Base-by-base conservation (phyloP, 345 rosid genomes). In the Euphorbia lathyris region DNA sequence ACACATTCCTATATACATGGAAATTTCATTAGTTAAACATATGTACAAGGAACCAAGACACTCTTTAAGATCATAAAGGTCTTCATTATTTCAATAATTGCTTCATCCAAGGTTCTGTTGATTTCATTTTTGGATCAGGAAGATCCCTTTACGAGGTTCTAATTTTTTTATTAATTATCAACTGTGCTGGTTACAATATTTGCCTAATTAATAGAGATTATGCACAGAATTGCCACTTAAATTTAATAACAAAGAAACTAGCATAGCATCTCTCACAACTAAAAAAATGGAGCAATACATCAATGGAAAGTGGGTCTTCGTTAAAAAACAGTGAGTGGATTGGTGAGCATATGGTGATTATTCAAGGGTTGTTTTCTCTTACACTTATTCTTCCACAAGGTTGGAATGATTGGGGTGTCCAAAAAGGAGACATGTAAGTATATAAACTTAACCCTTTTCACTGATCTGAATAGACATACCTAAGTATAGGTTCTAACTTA, bases 71-170 rank as follows among this genome's bases (percentile, higher is more conserved):
- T 58, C 91, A 89, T 82, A 86, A 72, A 78, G 94, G 94, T 34
- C 88, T 89, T 48, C 94, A 88, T 63, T 88, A 86, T 61, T 86
- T 86, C 88, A 65, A 78, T 51, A 83, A 83, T 48, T 89, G 94
- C 81, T 83, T 85, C 81, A 86, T 88, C 69, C 87, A 83, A 75
- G 94, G 94, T 58, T 85, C 88, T 0, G 94, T 86, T 7, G 94
- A 86, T 68, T 85, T 88, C 77, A 88, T 88, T 66, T 88, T 88
- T 19, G 89, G 91, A 58, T 78, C 83, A 16, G 94, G 86, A 66
- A 78, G 76, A 13, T 86, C 94, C 19, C 83, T 88, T 5, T 88
- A 85, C 43, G 87, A 88, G 94, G 94, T n/a, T n/a, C n/a, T 86
- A 30, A 43, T n/a, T n/a, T n/a, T n/a, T n/a, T n/a, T n/a, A n/a